phyloP scores from a whole-genome alignment of 768 basidiomycete species.

The Russula sp. region DNA sequence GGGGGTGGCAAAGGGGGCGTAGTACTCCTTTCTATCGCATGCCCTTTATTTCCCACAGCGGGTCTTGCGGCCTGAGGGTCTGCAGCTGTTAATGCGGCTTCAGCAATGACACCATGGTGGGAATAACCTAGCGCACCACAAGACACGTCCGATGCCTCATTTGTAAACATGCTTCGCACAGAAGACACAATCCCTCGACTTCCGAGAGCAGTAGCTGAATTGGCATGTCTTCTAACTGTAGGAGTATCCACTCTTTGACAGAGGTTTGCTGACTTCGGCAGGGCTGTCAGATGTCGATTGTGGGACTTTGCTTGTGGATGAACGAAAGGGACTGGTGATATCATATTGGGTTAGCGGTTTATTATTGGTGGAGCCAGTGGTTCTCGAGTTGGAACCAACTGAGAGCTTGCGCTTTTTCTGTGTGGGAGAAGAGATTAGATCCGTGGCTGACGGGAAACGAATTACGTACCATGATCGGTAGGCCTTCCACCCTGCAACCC shows the following conservation, averaged over 20 bases:
- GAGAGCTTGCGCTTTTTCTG: slow-evolving; percentile 25
- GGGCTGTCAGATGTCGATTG: slow-evolving; percentile 9
- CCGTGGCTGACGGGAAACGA: background rate
- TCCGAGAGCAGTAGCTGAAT: slow-evolving; percentile 20
- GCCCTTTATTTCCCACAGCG: no score
- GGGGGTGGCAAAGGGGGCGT: no score
- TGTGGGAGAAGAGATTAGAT: no score
- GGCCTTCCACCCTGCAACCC: slow-evolving; percentile 26
- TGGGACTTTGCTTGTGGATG: background rate
- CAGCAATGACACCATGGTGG: no score
- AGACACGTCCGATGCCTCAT: no score
- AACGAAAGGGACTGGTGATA: slow-evolving; percentile 11
- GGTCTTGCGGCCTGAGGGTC: no score
- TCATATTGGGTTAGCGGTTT: slow-evolving; percentile 22
- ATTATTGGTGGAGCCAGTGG: slow-evolving; percentile 30
- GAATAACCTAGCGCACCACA: no score
- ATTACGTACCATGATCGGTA: slow-evolving; percentile 50
- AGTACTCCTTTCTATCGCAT: no score
- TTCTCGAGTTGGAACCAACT: slow-evolving; percentile 27
- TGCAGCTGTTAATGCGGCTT: no score
- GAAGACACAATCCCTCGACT: slow-evolving; percentile 15
- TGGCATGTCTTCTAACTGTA: slow-evolving; percentile 18
- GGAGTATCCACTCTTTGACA: background rate
- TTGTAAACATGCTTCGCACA: background rate
- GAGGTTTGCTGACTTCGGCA: background rate